Evolutionary conservation across 2,329 filamentous ascomycete genomes (phyloP).

Genomic region (Aspergillus floridensis): DNA sequence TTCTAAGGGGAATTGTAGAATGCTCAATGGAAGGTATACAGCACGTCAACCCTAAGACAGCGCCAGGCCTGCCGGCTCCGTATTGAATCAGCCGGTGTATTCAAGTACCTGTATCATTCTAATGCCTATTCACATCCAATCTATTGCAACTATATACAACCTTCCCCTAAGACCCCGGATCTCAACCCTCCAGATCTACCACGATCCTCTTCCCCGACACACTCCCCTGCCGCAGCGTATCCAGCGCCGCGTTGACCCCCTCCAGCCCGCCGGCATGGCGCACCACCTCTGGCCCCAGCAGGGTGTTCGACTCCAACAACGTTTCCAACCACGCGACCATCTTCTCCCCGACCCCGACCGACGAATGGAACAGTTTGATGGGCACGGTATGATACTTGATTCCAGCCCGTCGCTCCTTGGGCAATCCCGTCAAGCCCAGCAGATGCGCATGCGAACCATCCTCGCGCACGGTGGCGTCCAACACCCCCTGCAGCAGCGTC

Average conservation of each 20-base stretch:
- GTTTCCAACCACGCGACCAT: conserved; percentile 66
- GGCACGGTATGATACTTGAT: conserved; percentile 64
- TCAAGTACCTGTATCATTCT: no score
- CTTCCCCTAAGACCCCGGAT: no score
- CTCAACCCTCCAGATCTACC: conserved; percentile 41
- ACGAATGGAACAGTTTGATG: conserved; percentile 73
- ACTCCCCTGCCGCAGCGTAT: conserved; percentile 63
- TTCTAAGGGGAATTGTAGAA: no score
- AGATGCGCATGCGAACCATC: conserved; percentile 52
- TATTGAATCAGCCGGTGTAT: no score
- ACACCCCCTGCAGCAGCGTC: conserved; percentile 53
- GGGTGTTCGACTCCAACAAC: conserved; percentile 53
- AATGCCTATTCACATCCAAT: neutral
- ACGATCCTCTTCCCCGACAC: conserved; percentile 68
- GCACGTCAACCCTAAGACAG: no score
- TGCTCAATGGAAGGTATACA: no score
- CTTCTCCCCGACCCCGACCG: conserved; percentile 60
- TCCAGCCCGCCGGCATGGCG: conserved; percentile 62
- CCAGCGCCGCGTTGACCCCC: conserved; percentile 66
- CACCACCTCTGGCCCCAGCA: conserved; percentile 65
- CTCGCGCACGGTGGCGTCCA: conserved; percentile 31
- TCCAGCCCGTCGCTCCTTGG: conserved; percentile 52
- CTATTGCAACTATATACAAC: no score
- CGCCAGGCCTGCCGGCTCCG: no score
- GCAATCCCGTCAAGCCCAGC: conserved; percentile 65